Base-by-base conservation (phyloP, 495 filamentous ascomycete genomes). In the Daldinia vernicosa region DNA sequence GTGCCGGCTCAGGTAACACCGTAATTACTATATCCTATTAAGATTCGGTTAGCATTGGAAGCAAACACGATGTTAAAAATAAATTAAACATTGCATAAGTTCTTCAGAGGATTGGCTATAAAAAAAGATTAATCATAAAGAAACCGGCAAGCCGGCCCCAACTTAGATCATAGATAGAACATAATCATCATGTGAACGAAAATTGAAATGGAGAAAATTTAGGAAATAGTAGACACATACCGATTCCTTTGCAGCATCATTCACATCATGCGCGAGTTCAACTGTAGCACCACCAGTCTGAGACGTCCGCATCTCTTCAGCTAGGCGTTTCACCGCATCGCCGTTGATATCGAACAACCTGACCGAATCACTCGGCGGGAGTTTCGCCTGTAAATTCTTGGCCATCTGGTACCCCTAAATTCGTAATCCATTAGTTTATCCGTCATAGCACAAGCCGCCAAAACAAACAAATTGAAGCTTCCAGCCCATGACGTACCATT, bases 391-490 rank as follows among this genome's bases (percentile, higher is more conserved):
- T 1, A 97, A 82, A 73, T 95, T 97, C 76, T 87, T 88, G n/a
- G 93, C 93, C 93, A 97, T 96, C 70, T 91, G 89, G 63, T 91
- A 95, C 2, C 92, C 92, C 83, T 85, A 67, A 26, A 60, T 39
- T 32, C 14, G 15, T 6, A 11, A 11, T 60, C 35, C 2, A 51
- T 68, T 62, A 64, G 65, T 57, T 45, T 15, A 1, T 33, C 53
- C 37, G 6, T 27, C n/a, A 17, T 50, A 51, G n/a, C 67, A 17
- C 67, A 43, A 26, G 40, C 17, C 26, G 5, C 15, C 19, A 27
- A 15, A 9, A 51, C 5, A 4, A 37, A 58, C 19, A 27, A 15
- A 9, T 40, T 2, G 3, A 37, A 58, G 27, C 22, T 28, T 39
- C 30, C 30, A 68, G 30, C 14, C 28, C 9, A 57, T n/a, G 54